Conservation (phyloP, 257 asterid genomes). For the Sherardia arvensis region DNA sequence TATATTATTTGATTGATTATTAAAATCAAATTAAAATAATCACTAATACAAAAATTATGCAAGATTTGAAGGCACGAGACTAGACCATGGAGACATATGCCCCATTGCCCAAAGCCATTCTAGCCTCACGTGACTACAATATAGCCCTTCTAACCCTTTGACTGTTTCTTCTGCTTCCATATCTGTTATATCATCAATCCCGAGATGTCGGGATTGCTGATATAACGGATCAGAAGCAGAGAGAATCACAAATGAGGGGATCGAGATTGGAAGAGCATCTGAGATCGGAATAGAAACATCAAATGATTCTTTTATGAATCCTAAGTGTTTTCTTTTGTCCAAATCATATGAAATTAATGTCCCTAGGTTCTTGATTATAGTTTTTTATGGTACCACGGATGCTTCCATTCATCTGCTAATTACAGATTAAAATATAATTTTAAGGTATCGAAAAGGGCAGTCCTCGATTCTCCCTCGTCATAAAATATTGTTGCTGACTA, state of each 20-base stretch:
- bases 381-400: constrained; percentile 26
- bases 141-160: constrained; percentile 24
- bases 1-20: not conserved
- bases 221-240: too few species aligned
- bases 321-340: constrained; percentile 23
- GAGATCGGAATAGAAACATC: constrained; percentile 80
- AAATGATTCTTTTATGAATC: constrained; percentile 33
- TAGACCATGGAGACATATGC: not conserved
- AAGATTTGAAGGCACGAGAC: constrained; percentile 60
- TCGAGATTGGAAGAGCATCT: constrained; percentile 48
- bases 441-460: not conserved
- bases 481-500: not conserved
- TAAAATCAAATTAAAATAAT: not conserved
- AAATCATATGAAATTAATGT: constrained; percentile 62
- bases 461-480: constrained; percentile 31
- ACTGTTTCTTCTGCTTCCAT: too few species aligned
- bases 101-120: constrained; percentile 4
- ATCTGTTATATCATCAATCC: too few species aligned
- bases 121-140: constrained; percentile 62
- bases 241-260: constrained; percentile 9
- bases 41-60: constrained; percentile 16
- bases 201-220: too few species aligned
- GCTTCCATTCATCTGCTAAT: constrained; percentile 44
- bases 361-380: constrained; percentile 44
- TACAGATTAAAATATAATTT: not conserved